A percentile compares a stretch with the other conserved stretches of the same genome.
phyloP scores from a whole-genome alignment of 129 eudicot genomes.

The carrot (Daucus carota) region DH1_v3.0 NC_030381.2:26865501-26866000 shows the following conservation, averaged over 20 bases:
- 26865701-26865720: conserved; percentile 9
- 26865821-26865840: conserved; percentile 46
- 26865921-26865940: not conserved
- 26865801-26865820: conserved; percentile 69
- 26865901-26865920: conserved; percentile 3
- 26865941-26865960: not conserved
- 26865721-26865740: conserved; percentile 61
- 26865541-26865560: conserved; percentile 74
- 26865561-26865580: conserved; percentile 81
- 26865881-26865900: not conserved
- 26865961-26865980: not conserved
- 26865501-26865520: conserved; percentile 27
- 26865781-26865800: conserved; percentile 92
- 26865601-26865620: conserved; percentile 97
- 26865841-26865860: not conserved
- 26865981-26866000: not conserved
- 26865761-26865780: conserved; percentile 57
- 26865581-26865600: conserved; percentile 95
- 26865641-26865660: conserved; percentile 19
- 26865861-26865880: not conserved
- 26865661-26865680: conserved; percentile 26
- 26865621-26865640: conserved; percentile 57
- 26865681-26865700: not conserved
- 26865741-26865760: conserved; percentile 59
- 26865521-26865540: conserved; percentile 68